Evolutionary conservation across 768 basidiomycete genomes (phyloP), one percentile per base, ranked within the genome.

Genomic region (Dioszegia crocea): DNA sequence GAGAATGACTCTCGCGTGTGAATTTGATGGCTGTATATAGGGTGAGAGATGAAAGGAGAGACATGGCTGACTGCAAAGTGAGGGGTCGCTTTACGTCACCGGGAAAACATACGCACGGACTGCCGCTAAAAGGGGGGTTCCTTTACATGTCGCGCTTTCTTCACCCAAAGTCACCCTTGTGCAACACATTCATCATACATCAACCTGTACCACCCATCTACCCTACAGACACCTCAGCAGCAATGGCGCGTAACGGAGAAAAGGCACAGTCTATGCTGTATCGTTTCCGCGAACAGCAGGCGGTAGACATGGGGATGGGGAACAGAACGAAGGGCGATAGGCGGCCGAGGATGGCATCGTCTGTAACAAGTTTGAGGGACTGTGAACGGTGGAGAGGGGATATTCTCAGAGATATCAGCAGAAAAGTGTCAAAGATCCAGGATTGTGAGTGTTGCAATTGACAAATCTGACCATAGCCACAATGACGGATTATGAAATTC

Each of bases 401-500:
- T 77, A 90, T 97, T 19, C 74, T 99, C 56, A 81, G 91, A 41
- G 94, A 99, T 73, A 92, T 97, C 48, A 91, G 89, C 73, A 76
- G 94, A 61, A 98, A 99, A 76, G 94, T 98, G 24, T 91, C 91
- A 16, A 97, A 98, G 78, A 98, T 98, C 45, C 94, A 99, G 77
- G 94, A 99, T 71, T 79, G 91, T 92, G 30, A 60, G 88, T 80
- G 38, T 10, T 45, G 38, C 19, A 21, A n/a, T 26, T 19, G 19
- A 4, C 44, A 24, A 52, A 29, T 21, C 54, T 56, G 24, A 59
- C 23, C 56, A 11, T 68, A 97, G 93, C 89, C 67, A 90, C 91
- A 52, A 77, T 97, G 75, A 88, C 88, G 24, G 91, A 97, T 80
- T 97, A 97, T 73, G 92, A 97, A 79, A 85, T 93, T 46, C 86